Evolutionary conservation across 1,139 yeast species (phyloP), one percentile per base, ranked within the genome.

Genomic region (Saccharomycopsis hybrid): DNA sequence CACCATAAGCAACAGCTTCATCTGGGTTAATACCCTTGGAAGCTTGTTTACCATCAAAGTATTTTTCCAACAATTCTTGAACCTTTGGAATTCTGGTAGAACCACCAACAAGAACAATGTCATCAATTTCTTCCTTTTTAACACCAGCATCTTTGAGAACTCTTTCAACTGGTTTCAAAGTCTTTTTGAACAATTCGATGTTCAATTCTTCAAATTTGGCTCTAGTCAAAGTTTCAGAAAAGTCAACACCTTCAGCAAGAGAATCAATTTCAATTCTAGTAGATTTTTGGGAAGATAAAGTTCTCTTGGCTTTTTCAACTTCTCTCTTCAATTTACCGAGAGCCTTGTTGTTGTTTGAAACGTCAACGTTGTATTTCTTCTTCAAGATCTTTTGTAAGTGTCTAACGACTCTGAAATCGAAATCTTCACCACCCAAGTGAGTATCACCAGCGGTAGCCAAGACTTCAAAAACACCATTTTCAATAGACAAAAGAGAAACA

Each of bases 71-170:
- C 62, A 89, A 77, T 70, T 85, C 85, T 76, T 87, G 96, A 59
- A 89, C 96, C 77, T 88, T 89, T 72, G 97, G 97, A 74, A 89
- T 89, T 81, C 97, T 88, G 55, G 97, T 89, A 46, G 97, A 89
- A 72, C 97, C 97, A 76, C 97, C 97, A 62, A 89, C 97, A 54
- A 89, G 77, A 44, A 89, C 97, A 67, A 89, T 86, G 66, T 89
- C 97, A 67, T 89, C 94, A 59, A 89, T 78, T 59, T 85, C 94
- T 50, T 80, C 72, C 74, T 85, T 85, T 71, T 81, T 80, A 59
- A 87, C 80, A 65, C 87, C 88, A 58, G 95, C 82, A 69, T 89
- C 97, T 68, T 83, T 83, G 65, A 89, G 77, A 54, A 89, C 97
- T 72, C 85, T 88, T 72, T 87, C 94, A 58, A 89, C 96, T 51